These are phyloP conservation scores for Sarocladiaceae sp. DNA, from an alignment of 2,329 filamentous ascomycete species.

Conservation along the genomic window DNA sequence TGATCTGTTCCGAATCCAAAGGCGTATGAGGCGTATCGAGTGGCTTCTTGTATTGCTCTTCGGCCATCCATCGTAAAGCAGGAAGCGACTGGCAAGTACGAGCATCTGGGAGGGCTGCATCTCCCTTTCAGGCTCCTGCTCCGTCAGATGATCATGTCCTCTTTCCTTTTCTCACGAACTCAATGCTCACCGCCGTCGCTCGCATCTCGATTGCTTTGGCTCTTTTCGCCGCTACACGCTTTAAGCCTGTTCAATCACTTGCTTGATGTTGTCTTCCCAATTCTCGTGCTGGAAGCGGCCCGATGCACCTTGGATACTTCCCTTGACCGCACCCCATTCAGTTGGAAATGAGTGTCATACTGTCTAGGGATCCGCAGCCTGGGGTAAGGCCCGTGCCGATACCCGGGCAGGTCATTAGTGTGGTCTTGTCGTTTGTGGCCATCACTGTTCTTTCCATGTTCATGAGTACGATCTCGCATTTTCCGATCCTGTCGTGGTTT, in stretches of 20 bases:
- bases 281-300: background rate
- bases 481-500: background rate
- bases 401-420: constrained; percentile 29
- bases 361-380: background rate
- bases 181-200: no score
- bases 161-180: background rate
- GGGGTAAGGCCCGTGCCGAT: constrained; percentile 23
- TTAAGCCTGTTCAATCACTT: background rate
- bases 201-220: no score
- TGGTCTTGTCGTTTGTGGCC: constrained; percentile 29
- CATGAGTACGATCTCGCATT: constrained; percentile 24
- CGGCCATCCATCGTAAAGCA: no score
- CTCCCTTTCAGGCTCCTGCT: background rate
- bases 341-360: background rate
- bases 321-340: background rate
- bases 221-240: no score
- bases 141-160: background rate
- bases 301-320: background rate
- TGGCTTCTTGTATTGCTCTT: no score
- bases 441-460: constrained; percentile 30
- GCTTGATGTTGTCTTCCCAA: background rate
- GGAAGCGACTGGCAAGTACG: background rate
- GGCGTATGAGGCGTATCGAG: background rate
- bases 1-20: no score
- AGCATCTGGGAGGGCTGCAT: background rate